Percentiles rank a stretch among this genome's conserved stretches.
These are phyloP conservation scores for Pseudotsuga menziesii DNA, from an alignment of 75 land plant genomes.

Conservation along the genomic window DNA sequence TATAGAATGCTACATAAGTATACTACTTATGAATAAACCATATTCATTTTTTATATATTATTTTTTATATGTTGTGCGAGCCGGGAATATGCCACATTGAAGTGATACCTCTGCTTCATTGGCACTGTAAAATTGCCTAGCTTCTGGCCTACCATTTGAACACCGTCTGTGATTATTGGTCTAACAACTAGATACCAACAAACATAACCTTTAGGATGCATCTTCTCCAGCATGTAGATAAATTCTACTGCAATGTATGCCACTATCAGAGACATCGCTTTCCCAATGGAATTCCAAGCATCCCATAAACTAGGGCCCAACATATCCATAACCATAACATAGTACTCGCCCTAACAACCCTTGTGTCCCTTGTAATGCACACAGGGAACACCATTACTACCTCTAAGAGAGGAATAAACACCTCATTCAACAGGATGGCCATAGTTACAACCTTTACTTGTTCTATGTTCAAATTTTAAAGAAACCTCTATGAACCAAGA, in stretches of 20 bases:
- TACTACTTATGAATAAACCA: too few relatives aligned
- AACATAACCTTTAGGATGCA: slow-evolving; percentile 22
- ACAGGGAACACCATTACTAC: slow-evolving; percentile 86
- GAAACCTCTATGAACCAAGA: slow-evolving; percentile 39
- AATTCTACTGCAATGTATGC: too few relatives aligned
- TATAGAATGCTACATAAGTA: too few relatives aligned
- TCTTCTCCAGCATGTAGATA: too few relatives aligned
- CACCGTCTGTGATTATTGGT: slow-evolving; percentile 92
- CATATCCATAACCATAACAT: slow-evolving; percentile 96
- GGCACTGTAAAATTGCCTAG: slow-evolving; percentile 75
- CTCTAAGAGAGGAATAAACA: slow-evolving; percentile 82
- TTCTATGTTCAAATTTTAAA: too few relatives aligned
- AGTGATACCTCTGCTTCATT: slow-evolving; percentile 95
- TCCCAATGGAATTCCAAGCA: slow-evolving; percentile 84
- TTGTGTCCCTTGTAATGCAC: slow-evolving; percentile 92
- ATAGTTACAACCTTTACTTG: slow-evolving; percentile 70
- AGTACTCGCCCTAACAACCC: slow-evolving; percentile 84
- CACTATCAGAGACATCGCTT: slow-evolving; percentile 37
- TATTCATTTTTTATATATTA: not conserved
- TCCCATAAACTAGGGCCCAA: slow-evolving; percentile 96
- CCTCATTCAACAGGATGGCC: slow-evolving; percentile 93
- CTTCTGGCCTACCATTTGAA: slow-evolving; percentile 97
- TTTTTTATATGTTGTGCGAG: slow-evolving; percentile 86
- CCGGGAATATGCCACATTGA: slow-evolving; percentile 87
- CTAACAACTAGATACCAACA: slow-evolving; percentile 79